Evolutionary conservation across 306 rosid genomes (phyloP), one percentile per base, ranked within the genome.

Genomic region (Pterocarpus macrocarpus): DNA sequence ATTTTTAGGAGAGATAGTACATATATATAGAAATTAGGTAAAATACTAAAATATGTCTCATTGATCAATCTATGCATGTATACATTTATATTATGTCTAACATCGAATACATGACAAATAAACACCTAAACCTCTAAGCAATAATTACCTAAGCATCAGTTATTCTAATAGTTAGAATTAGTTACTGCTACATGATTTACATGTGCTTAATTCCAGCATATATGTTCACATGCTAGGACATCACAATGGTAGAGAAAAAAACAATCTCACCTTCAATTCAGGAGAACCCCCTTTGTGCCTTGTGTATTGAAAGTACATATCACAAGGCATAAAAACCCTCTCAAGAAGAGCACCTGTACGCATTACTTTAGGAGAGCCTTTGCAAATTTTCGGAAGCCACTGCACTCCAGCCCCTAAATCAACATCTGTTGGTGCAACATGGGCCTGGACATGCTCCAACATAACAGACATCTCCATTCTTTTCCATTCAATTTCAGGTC

Each of bases 401-500:
- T 96, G 99, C 85, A 96, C 86, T 52, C 99, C 99, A 70, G 99
- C 99, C 64, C 98, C 99, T 13, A 86, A 94, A 85, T 96, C 99
- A 90, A 96, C 98, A 90, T 96, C 99, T 44, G 98, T 96, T 59
- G 99, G 99, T 0, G 99, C 99, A 74, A 96, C 99, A 91, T 96
- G 99, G 82, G 99, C 99, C 84, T 96, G 98, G 67, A 96, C 99
- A 71, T 91, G 94, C 88, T 94, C 97, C 87, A 96, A 83, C 99
- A 96, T 96, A 73, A 91, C 97, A 45, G 99, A 92, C 75, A 87
- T 76, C 85, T 96, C 99, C 98, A 57, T 88, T 63, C 92, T 88
- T 76, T 88, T 90, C 99, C 99, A 96, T 28, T 91, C 87, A 90
- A 96, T 86, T 90, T 96, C 90, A 41, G 97, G 97, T 67, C 87